Conservation (phyloP, 2,329 filamentous ascomycete species). For the Teratosphaeria epicoccoides region DNA sequence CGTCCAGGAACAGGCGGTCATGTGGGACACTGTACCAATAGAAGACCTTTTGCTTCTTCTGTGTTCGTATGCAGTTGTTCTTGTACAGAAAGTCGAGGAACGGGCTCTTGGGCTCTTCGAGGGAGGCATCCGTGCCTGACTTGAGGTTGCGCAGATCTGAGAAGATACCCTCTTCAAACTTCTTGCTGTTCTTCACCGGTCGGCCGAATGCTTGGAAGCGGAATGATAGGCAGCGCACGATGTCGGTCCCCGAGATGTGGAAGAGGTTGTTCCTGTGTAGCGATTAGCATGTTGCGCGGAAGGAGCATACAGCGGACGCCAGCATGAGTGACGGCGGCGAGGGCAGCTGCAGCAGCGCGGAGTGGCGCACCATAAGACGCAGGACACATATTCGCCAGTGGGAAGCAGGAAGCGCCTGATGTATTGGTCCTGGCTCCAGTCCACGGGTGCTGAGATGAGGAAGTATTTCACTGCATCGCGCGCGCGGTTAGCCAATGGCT, state of each 20-base stretch:
- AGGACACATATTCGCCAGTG: conserved; percentile 97
- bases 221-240: conserved; percentile 95
- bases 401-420: conserved; percentile 91
- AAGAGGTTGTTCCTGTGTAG: conserved; percentile 81
- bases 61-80: conserved; percentile 99
- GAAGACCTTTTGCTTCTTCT: conserved; percentile 99
- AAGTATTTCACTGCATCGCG: conserved; percentile 81
- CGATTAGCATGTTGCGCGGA: conserved; percentile 21
- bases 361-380: conserved; percentile 67
- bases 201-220: conserved; percentile 97
- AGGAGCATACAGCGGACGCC: neutral
- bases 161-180: conserved; percentile 99
- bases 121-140: conserved; percentile 91
- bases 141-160: conserved; percentile 97
- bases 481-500: conserved; percentile 23
- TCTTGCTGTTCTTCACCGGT: conserved; percentile 98
- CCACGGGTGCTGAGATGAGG: conserved; percentile 93
- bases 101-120: conserved; percentile 96
- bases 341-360: conserved; percentile 7
- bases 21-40: conserved; percentile 99
- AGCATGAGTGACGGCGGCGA: neutral
- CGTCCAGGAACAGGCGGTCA: conserved; percentile 93
- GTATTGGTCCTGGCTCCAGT: conserved; percentile 95
- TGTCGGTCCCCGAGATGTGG: conserved; percentile 97
- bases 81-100: conserved; percentile 99